Evolutionary conservation across 2,329 filamentous ascomycete genomes (phyloP).

Genomic region (Hymenoscyphus infarciens): DNA sequence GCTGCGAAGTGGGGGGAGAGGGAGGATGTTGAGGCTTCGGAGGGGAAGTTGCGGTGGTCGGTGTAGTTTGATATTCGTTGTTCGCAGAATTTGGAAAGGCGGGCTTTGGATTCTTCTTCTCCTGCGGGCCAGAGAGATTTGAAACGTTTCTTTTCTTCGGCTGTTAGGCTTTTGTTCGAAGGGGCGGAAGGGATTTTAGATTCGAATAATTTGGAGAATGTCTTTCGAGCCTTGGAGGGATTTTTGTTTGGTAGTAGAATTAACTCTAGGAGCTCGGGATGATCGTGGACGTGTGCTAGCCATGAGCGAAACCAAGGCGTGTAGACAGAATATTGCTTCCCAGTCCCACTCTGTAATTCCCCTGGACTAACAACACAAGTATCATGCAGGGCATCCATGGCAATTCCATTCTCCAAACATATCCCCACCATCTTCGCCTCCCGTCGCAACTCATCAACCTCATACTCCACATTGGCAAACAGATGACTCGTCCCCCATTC

Average conservation of each 20-base stretch:
- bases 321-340: constrained; percentile 81
- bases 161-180: constrained; percentile 55
- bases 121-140: constrained; percentile 67
- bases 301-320: constrained; percentile 77
- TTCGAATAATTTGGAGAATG: constrained; percentile 56
- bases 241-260: constrained; percentile 58
- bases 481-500: constrained; percentile 73
- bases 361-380: constrained; percentile 80
- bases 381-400: constrained; percentile 72
- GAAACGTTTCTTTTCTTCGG: constrained; percentile 57
- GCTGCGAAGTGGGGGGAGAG: constrained; percentile 71
- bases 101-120: constrained; percentile 64
- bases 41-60: constrained; percentile 62
- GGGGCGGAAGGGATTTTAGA: constrained; percentile 59
- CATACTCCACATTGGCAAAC: constrained; percentile 84
- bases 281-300: constrained; percentile 67
- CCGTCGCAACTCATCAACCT: constrained; percentile 81
- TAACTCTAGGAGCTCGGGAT: constrained; percentile 63
- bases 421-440: constrained; percentile 64
- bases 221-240: constrained; percentile 40
- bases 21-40: constrained; percentile 59
- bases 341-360: constrained; percentile 58
- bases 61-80: constrained; percentile 61
- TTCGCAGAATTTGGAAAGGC: constrained; percentile 65
- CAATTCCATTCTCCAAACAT: constrained; percentile 60